A percentile compares a stretch with the other conserved stretches of the same genome.
These are phyloP conservation scores for Collariella sp. DNA, from an alignment of 495 filamentous ascomycete genomes.

Conservation along the genomic window DNA sequence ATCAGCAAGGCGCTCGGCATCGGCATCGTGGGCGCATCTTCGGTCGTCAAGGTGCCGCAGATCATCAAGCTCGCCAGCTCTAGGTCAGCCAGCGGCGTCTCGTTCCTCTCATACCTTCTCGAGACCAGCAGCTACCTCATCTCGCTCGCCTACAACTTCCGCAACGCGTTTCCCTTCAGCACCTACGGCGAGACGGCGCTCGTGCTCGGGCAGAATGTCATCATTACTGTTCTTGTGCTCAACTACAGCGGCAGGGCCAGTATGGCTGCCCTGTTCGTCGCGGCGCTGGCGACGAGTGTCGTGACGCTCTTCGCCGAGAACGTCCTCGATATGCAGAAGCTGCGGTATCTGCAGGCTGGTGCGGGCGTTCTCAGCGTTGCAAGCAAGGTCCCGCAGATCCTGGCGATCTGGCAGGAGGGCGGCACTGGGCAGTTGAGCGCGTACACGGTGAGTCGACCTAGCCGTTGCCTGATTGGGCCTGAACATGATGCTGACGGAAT, in stretches of 20 bases:
- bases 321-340: constrained; percentile 56
- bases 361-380: constrained; percentile 74
- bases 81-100: constrained; percentile 69
- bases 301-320: constrained; percentile 60
- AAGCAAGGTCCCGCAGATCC: constrained; percentile 89
- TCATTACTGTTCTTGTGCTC: constrained; percentile 76
- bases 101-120: constrained; percentile 82
- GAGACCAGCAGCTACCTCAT: constrained; percentile 81
- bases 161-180: constrained; percentile 87
- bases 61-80: constrained; percentile 82
- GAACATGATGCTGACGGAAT: neutral
- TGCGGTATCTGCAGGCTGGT: constrained; percentile 74
- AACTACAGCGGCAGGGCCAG: constrained; percentile 56
- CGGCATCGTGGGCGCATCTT: constrained; percentile 78
- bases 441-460: constrained; percentile 66
- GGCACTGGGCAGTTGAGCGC: constrained; percentile 93
- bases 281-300: constrained; percentile 55
- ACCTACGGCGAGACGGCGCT: constrained; percentile 92
- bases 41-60: constrained; percentile 92
- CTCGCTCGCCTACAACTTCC: constrained; percentile 78
- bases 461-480: neutral
- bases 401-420: constrained; percentile 69
- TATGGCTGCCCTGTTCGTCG: constrained; percentile 65
- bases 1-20: constrained; percentile 89
- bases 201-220: constrained; percentile 83